phyloP scores from a whole-genome alignment of 164 flowering plant genomes.

The Vitis amurensis region DNA sequence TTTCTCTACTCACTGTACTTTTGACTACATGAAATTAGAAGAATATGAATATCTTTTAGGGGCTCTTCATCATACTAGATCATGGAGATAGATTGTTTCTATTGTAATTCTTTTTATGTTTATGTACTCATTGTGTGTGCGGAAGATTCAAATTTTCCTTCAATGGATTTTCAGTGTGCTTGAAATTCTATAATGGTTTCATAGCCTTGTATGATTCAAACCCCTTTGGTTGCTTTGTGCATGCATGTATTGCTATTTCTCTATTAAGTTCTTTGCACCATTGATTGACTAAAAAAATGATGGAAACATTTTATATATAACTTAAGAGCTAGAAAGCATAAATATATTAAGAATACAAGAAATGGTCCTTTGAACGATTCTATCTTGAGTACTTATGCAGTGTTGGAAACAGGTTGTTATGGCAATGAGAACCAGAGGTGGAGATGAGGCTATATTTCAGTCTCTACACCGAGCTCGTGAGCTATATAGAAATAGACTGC shows the following conservation, averaged over 20 bases:
- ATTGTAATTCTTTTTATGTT: too few species aligned
- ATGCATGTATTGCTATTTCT: background rate
- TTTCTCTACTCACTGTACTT: too few species aligned
- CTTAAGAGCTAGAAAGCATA: background rate
- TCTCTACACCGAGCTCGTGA: slow-evolving; percentile 80
- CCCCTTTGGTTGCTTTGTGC: background rate
- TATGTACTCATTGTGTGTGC: too few species aligned
- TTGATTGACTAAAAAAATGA: background rate
- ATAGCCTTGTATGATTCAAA: background rate
- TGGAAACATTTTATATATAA: background rate
- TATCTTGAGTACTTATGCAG: background rate
- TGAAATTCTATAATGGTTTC: background rate
- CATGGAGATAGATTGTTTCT: too few species aligned
- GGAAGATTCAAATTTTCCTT: too few species aligned
- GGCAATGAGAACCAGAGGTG: slow-evolving; percentile 75
- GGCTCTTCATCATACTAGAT: too few species aligned
- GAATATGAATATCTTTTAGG: too few species aligned
- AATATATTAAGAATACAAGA: background rate
- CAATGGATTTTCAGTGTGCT: background rate
- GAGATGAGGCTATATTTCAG: slow-evolving; percentile 70
- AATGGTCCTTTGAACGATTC: background rate
- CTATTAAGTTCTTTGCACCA: background rate
- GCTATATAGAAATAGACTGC: slow-evolving; percentile 60
- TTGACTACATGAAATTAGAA: too few species aligned
- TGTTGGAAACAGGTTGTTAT: slow-evolving; percentile 60